These are phyloP conservation scores for Chaetomium cochliodes DNA, from an alignment of 495 filamentous ascomycete genomes.

Conservation along the genomic window DNA sequence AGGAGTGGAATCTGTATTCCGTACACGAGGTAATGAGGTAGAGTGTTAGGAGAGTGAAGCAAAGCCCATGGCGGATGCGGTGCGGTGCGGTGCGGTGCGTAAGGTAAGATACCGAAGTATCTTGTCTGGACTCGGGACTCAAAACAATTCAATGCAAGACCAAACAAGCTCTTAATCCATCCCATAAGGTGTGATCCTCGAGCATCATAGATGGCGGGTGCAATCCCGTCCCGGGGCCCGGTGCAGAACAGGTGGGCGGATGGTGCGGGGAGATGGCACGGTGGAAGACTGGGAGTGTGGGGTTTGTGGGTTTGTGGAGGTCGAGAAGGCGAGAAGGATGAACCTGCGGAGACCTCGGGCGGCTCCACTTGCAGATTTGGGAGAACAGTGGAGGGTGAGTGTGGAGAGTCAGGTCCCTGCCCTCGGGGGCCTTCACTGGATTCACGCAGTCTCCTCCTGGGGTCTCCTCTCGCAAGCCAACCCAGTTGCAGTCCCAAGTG, in stretches of 20 bases:
- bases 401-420: too few species aligned
- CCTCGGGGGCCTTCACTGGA: too few species aligned
- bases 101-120: not conserved
- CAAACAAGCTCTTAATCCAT: not conserved
- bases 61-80: not conserved
- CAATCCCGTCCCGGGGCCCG: not conserved
- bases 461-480: not conserved
- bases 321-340: not conserved
- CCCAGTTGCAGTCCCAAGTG: too few species aligned
- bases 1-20: too few species aligned
- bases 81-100: too few species aligned
- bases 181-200: not conserved
- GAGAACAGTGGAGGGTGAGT: too few species aligned
- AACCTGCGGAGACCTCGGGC: constrained; percentile 4
- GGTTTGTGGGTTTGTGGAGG: not conserved
- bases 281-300: not conserved
- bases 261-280: constrained; percentile 4
- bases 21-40: too few species aligned
- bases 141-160: not conserved
- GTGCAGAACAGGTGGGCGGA: not conserved
- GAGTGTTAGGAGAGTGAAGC: not conserved
- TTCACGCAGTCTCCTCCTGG: too few species aligned
- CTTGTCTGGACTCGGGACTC: not conserved
- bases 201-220: constrained; percentile 3
- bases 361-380: not conserved